phyloP scores from a whole-genome alignment of 1,284 basidiomycete species.

The Pyrrhoderma lamaoense region DNA sequence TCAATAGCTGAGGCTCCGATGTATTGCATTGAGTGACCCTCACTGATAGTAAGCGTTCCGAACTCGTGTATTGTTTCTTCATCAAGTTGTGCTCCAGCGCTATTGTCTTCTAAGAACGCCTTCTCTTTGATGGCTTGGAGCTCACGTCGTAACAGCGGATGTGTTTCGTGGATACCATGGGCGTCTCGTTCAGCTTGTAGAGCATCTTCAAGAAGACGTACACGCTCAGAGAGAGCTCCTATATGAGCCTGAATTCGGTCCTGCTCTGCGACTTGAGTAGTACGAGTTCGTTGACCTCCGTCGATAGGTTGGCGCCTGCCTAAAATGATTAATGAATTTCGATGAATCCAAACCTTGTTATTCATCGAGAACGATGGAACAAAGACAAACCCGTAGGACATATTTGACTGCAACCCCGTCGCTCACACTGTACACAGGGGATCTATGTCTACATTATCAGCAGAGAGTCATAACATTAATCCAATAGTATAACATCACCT shows the following conservation, averaged over 20 bases:
- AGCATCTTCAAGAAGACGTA: slow-evolving; percentile 19
- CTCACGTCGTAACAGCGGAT: slow-evolving; percentile 18
- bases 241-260: slow-evolving; percentile 11
- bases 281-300: too few species aligned
- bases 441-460: background rate
- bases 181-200: slow-evolving; percentile 15
- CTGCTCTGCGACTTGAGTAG: too few species aligned
- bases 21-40: slow-evolving; percentile 4
- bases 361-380: too few species aligned
- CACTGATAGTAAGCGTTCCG: slow-evolving; percentile 18
- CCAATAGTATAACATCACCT: slow-evolving; percentile 3
- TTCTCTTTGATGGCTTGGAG: slow-evolving; percentile 8
- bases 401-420: background rate
- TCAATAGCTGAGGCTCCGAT: slow-evolving; percentile 8
- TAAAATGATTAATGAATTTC: too few species aligned
- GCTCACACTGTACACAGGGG: background rate
- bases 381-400: background rate
- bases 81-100: background rate
- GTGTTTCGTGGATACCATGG: background rate
- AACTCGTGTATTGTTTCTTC: slow-evolving; percentile 14
- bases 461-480: background rate
- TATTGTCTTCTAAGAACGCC: slow-evolving; percentile 4
- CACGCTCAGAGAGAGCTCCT: slow-evolving; percentile 15
- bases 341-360: too few species aligned
- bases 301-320: too few species aligned